Evolutionary conservation across 179 eudicot genomes (phyloP), one percentile per base, ranked within the genome.

Genomic region (Dionaea muscipula): DNA sequence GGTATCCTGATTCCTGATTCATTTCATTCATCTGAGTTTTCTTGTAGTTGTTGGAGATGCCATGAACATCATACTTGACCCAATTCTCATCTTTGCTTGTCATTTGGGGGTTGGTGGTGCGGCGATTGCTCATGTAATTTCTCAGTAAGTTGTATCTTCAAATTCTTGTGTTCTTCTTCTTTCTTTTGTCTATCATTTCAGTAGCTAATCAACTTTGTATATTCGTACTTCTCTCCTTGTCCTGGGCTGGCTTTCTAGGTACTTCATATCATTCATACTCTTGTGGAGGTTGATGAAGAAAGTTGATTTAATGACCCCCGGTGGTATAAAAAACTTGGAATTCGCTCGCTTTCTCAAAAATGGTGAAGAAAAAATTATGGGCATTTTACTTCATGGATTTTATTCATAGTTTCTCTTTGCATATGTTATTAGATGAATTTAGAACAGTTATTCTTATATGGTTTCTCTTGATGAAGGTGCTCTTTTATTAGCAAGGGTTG

Each of bases 71-170:
- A 64, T 93, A 43, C 74, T 88, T 67, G 99, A 93, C 62, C 94
- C 95, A 10, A 81, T 93, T 55, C 79, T 93, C 47, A 93, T 93
- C 47, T 93, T 82, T 38, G 77, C 54, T 28, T 88, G 83, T 56
- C 80, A 50, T 31, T 56, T 77, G 75, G 99, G 99, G 21, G 94
- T 93, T 15, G 70, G 83, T 57, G 99, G 99, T 20, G 99, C 99
- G 11, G 99, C 99, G 55, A 81, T 88, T 64, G 95, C 99, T 51
- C 99, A 93, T 67, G 99, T 93, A 39, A 72, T 88, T 49, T 93
- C 99, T 39, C 99, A 93, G 99, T 93, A 79, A 72, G 91, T 70
- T 48, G 10, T 40, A 1, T 23, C 19, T 4, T 19, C 14, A 47
- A 22, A 23, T 21, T 16, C 17, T 31, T 11, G 14, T 26, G 31